These are phyloP conservation scores for Parietaria judaica DNA, from an alignment of 306 rosid genomes.

Conservation along the genomic window DNA sequence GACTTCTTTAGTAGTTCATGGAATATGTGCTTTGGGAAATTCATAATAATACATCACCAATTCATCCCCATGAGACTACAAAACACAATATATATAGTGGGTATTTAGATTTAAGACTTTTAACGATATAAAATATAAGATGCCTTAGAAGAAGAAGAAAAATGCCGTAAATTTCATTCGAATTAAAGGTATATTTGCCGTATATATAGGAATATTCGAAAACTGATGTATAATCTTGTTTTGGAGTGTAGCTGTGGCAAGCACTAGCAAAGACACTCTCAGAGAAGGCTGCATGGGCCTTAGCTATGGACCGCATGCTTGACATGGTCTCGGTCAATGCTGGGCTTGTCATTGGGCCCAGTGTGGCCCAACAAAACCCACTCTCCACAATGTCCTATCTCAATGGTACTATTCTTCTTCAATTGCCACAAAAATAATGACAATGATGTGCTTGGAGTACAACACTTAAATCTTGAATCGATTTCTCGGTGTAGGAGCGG, in stretches of 20 bases:
- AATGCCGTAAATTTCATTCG: too few species aligned
- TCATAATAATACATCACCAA: too few species aligned
- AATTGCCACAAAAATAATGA: not conserved
- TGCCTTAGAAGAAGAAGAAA: too few species aligned
- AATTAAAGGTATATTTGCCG: too few species aligned
- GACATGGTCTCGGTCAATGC: conserved; percentile 40
- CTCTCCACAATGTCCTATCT: conserved; percentile 34
- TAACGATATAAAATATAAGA: too few species aligned
- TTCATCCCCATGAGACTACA: too few species aligned
- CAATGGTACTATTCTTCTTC: conserved; percentile 14
- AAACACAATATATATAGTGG: too few species aligned
- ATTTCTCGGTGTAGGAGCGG: conserved; percentile 25
- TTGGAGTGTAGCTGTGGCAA: conserved; percentile 32
- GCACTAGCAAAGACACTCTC: conserved; percentile 36
- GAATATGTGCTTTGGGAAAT: too few species aligned
- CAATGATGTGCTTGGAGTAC: not conserved
- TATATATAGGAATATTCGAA: too few species aligned
- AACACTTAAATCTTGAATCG: not conserved
- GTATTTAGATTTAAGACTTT: too few species aligned
- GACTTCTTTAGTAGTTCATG: too few species aligned
- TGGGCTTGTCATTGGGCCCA: conserved; percentile 34
- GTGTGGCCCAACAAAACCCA: conserved; percentile 26
- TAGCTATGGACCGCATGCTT: conserved; percentile 37
- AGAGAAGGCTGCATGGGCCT: conserved; percentile 47
- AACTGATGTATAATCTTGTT: too few species aligned